Percentiles rank a stretch among this genome's conserved stretches.
phyloP scores from a whole-genome alignment of 2,329 filamentous ascomycete species.

The Penicillium sp. region DNA sequence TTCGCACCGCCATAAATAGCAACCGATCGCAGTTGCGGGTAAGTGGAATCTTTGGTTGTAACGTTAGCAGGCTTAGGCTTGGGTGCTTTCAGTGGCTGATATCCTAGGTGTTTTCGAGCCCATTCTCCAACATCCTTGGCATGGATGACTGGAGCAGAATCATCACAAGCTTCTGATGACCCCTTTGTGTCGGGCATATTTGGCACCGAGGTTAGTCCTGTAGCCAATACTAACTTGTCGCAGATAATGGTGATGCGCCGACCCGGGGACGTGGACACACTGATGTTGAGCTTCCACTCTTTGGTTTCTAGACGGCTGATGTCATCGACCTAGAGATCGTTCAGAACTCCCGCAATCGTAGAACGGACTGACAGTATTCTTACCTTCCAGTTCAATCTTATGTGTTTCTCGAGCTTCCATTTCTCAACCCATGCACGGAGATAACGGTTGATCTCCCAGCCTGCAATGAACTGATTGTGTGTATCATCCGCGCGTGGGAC shows the following conservation, averaged over 20 bases:
- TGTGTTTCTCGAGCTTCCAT: slow-evolving; percentile 21
- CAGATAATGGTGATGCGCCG: slow-evolving; percentile 15
- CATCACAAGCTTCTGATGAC: not conserved
- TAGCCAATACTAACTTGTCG: slow-evolving; percentile 30
- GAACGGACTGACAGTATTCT: not conserved
- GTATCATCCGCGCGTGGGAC: slow-evolving; percentile 11
- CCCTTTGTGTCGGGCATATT: slow-evolving; percentile 15
- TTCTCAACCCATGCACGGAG: slow-evolving; percentile 24
- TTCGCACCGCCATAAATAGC: slow-evolving; percentile 28
- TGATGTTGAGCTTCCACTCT: slow-evolving; percentile 25
- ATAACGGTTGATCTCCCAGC: slow-evolving; percentile 28
- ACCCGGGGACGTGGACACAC: not conserved
- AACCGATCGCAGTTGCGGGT: slow-evolving; percentile 14
- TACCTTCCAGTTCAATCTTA: slow-evolving; percentile 27
- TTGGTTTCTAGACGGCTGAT: slow-evolving; percentile 21
- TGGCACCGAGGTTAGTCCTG: slow-evolving; percentile 28
- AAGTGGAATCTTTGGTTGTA: not conserved
- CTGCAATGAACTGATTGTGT: slow-evolving; percentile 24
- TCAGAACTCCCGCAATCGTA: not conserved
- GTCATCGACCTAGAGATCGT: slow-evolving; percentile 14
- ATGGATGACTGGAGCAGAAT: slow-evolving; percentile 15
- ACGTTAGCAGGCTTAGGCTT: not conserved
- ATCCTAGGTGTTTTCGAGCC: slow-evolving; percentile 23
- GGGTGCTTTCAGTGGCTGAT: slow-evolving; percentile 13
- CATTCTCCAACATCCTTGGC: slow-evolving; percentile 25